phyloP scores from a whole-genome alignment of 441 rosid genomes.

The Manihot esculenta region DNA sequence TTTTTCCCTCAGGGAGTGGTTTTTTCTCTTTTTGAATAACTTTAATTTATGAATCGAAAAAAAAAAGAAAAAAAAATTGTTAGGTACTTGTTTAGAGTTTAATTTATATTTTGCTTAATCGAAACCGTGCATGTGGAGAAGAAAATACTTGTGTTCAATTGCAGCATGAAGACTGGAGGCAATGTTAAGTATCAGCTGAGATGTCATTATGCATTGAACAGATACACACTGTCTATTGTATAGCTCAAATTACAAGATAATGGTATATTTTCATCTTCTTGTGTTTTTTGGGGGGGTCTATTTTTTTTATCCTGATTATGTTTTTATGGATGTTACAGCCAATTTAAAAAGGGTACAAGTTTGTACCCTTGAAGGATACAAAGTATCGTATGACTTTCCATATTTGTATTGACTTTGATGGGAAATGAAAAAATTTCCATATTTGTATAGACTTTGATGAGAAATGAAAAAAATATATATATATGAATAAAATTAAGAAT shows the following conservation, averaged over 20 bases:
- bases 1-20: not conserved
- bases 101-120: not conserved
- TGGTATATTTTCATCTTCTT: constrained; percentile 44
- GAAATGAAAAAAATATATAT: no score
- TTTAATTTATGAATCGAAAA: constrained; percentile 15
- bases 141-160: constrained; percentile 20
- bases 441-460: no score
- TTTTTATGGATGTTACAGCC: not conserved
- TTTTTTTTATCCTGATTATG: constrained; percentile 11
- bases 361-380: no score
- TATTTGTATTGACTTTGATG: no score
- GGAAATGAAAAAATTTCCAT: no score
- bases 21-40: not conserved
- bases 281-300: not conserved
- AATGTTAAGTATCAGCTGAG: constrained; percentile 67
- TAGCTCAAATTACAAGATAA: constrained; percentile 44
- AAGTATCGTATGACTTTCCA: no score
- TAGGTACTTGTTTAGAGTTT: not conserved
- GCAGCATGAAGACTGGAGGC: constrained; percentile 99
- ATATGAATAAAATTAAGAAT: no score
- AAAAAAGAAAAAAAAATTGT: not conserved
- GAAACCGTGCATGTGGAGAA: not conserved
- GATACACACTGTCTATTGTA: constrained; percentile 85
- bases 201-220: constrained; percentile 80
- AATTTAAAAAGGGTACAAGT: no score